Conservation (phyloP, 2,329 filamentous ascomycete species). For the Trichoderma sp. region DNA sequence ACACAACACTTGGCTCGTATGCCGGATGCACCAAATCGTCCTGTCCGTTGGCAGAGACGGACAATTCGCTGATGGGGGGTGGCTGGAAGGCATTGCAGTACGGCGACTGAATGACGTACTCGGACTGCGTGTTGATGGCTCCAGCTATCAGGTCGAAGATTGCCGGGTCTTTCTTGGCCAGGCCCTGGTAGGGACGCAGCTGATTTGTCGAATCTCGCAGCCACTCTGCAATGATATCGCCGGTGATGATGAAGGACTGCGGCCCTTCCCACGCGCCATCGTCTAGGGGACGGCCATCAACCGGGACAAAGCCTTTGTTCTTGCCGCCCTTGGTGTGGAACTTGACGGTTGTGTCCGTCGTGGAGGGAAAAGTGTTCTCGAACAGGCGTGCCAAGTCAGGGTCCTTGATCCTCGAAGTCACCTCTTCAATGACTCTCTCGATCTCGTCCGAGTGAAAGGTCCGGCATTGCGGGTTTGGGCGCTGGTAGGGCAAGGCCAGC, state of each 20-base stretch:
- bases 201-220: slow-evolving; percentile 92
- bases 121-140: slow-evolving; percentile 92
- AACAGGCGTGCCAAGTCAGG: slow-evolving; percentile 88
- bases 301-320: slow-evolving; percentile 37
- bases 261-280: slow-evolving; percentile 73
- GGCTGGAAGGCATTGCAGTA: slow-evolving; percentile 99
- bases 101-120: slow-evolving; percentile 89
- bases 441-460: slow-evolving; percentile 86
- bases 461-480: slow-evolving; percentile 75
- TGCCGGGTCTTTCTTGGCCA: slow-evolving; percentile 76
- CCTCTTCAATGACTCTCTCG: slow-evolving; percentile 79
- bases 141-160: slow-evolving; percentile 81
- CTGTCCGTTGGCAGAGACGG: slow-evolving; percentile 72
- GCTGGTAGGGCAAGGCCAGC: slow-evolving; percentile 77
- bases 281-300: slow-evolving; percentile 37
- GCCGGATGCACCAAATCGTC: slow-evolving; percentile 79
- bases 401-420: slow-evolving; percentile 76
- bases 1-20: slow-evolving; percentile 82
- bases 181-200: slow-evolving; percentile 78
- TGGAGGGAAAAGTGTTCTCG: slow-evolving; percentile 89
- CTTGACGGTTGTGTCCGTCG: slow-evolving; percentile 79
- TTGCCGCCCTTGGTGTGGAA: slow-evolving; percentile 70
- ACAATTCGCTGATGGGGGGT: slow-evolving; percentile 75
- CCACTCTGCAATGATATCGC: slow-evolving; percentile 92
- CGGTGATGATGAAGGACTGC: slow-evolving; percentile 90